Conservation (phyloP, 192 early-diverging fungal species). For the Entomortierella beljakovae region DNA sequence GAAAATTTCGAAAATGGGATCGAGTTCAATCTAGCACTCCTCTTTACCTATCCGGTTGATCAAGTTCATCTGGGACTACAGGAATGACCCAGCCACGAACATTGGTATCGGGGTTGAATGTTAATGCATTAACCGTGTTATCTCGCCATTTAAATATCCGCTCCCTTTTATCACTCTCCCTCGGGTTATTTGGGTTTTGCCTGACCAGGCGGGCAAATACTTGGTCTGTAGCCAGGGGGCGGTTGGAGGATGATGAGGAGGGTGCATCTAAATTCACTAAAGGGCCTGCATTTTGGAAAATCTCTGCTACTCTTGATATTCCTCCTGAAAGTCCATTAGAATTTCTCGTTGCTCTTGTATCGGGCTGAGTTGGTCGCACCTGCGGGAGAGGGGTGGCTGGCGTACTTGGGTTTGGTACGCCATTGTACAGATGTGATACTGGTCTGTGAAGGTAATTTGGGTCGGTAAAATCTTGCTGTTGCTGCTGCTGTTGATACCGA, state of each 20-base stretch:
- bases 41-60: constrained; percentile 30
- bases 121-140: constrained; percentile 16
- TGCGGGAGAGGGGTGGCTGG: background rate
- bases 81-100: constrained; percentile 47
- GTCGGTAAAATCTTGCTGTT: constrained; percentile 2
- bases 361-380: background rate
- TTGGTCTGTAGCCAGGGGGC: constrained; percentile 11
- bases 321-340: background rate
- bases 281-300: constrained; percentile 24
- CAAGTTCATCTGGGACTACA: constrained; percentile 30
- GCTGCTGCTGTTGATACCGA: constrained; percentile 12
- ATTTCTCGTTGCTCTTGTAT: background rate
- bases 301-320: constrained; percentile 4
- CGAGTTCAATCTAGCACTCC: background rate
- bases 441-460: background rate
- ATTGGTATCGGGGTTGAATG: constrained; percentile 29
- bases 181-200: constrained; percentile 38
- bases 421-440: background rate
- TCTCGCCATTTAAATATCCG: constrained; percentile 38
- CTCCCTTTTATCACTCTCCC: constrained; percentile 29
- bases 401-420: background rate
- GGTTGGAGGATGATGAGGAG: constrained; percentile 1
- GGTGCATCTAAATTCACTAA: background rate
- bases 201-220: constrained; percentile 35
- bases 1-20: no score